phyloP scores from a whole-genome alignment of 1,139 yeast genomes.

The Yarrowia galli region DNA sequence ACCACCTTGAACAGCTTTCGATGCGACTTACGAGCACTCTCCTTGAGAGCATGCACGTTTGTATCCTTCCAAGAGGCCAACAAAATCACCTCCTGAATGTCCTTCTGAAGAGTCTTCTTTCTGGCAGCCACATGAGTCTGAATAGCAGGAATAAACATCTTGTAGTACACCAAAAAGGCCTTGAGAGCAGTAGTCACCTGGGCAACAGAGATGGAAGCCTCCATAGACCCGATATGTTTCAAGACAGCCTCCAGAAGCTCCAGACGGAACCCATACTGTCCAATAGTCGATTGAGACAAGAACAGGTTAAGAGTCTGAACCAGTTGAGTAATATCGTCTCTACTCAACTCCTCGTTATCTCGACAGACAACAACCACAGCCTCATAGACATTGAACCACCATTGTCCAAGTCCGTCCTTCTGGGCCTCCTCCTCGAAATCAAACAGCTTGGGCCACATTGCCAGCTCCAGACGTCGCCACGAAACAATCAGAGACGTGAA shows the following conservation, averaged over 20 bases:
- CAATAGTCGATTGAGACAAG: conserved; percentile 75
- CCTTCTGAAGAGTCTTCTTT: conserved; percentile 71
- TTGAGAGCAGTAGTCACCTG: conserved; percentile 57
- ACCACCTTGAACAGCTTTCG: conserved; percentile 81
- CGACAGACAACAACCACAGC: conserved; percentile 55
- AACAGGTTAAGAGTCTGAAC: conserved; percentile 78
- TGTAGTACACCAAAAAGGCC: conserved; percentile 70
- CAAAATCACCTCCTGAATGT: conserved; percentile 80
- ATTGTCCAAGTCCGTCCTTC: conserved; percentile 66
- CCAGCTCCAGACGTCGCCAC: conserved; percentile 89
- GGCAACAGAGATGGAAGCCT: conserved; percentile 40
- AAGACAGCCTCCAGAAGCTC: conserved; percentile 67
- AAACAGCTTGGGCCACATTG: conserved; percentile 84
- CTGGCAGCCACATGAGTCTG: conserved; percentile 56
- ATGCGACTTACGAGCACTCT: conserved; percentile 91
- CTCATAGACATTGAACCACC: conserved; percentile 95
- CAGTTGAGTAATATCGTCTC: conserved; percentile 54
- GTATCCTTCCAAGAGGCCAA: conserved; percentile 98
- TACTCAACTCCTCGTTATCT: conserved; percentile 48
- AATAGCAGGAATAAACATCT: conserved; percentile 65
- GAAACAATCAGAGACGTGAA: conserved; percentile 75
- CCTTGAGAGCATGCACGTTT: conserved; percentile 89
- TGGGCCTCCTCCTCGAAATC: conserved; percentile 65
- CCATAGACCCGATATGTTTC: conserved; percentile 53
- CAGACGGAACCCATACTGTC: conserved; percentile 71